These are phyloP conservation scores for Chaetothyriales sp. DNA, from an alignment of 2,329 filamentous ascomycete species.

Conservation along the genomic window DNA sequence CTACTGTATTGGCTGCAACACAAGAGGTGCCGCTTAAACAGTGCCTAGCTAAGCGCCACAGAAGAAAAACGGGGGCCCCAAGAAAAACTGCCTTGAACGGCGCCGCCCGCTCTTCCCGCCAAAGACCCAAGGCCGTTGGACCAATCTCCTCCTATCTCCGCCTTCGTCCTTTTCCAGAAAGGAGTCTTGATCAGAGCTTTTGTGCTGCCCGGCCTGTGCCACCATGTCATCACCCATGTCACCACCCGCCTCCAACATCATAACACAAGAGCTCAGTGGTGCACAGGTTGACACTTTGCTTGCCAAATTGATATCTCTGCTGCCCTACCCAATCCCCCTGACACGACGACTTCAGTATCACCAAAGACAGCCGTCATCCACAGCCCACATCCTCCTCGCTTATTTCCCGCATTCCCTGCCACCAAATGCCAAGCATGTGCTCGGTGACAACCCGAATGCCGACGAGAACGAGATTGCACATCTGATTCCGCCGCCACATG, in stretches of 20 bases:
- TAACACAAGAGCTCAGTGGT: neutral
- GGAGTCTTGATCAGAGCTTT: too few species aligned
- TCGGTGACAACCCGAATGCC: neutral
- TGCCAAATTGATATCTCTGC: slow-evolving; percentile 20
- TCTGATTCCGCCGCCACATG: neutral
- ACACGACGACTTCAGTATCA: slow-evolving; percentile 28
- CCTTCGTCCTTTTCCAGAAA: neutral
- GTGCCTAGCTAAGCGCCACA: too few species aligned
- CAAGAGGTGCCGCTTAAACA: too few species aligned
- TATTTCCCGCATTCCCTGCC: neutral
- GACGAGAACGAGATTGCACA: neutral
- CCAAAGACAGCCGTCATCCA: slow-evolving; percentile 21
- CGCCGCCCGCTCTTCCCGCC: too few species aligned
- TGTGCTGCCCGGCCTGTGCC: too few species aligned
- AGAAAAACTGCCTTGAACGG: too few species aligned
- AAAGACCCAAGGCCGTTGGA: neutral
- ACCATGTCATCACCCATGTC: neutral
- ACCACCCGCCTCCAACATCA: neutral
- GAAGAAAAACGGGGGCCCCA: too few species aligned
- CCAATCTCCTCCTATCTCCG: neutral
- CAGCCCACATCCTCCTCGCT: slow-evolving; percentile 17
- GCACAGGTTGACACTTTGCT: neutral
- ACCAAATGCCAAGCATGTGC: neutral
- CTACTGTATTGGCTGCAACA: too few species aligned
- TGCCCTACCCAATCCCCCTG: slow-evolving; percentile 27